A percentile compares a stretch with the other conserved stretches of the same genome.
These are phyloP conservation scores for Mycena albidolilacea DNA, from an alignment of 768 basidiomycete genomes.

Conservation along the genomic window DNA sequence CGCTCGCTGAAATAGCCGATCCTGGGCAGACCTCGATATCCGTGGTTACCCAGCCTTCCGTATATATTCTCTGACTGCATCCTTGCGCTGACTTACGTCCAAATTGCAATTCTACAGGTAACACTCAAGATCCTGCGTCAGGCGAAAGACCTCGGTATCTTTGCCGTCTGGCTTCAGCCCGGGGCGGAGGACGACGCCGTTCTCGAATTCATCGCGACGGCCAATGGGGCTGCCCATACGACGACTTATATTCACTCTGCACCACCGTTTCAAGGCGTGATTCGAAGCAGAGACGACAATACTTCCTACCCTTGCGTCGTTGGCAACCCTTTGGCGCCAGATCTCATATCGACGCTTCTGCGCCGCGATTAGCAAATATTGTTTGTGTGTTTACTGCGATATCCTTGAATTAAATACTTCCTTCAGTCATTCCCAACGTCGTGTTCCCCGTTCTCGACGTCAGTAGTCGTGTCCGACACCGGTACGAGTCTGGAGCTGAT, in stretches of 20 bases:
- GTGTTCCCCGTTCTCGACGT: too few species aligned
- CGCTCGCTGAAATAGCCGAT: conserved; percentile 57
- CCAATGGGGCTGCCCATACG: conserved; percentile 10
- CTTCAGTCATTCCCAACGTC: too few species aligned
- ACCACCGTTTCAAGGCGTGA: neutral
- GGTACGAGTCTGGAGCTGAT: too few species aligned
- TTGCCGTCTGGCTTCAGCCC: conserved; percentile 76
- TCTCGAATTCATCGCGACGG: conserved; percentile 29
- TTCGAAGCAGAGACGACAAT: neutral
- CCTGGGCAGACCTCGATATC: conserved; percentile 67
- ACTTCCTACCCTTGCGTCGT: neutral
- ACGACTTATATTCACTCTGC: conserved; percentile 23
- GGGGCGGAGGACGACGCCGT: conserved; percentile 68
- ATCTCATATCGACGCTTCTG: conserved; percentile 32
- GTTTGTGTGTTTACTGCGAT: too few species aligned
- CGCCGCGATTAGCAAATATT: neutral
- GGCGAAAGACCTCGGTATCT: conserved; percentile 60
- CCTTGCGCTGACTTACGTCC: conserved; percentile 3
- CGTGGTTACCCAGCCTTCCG: conserved; percentile 69
- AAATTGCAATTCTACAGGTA: conserved; percentile 49
- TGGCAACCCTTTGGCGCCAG: neutral
- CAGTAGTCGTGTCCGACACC: too few species aligned
- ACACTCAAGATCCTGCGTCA: conserved; percentile 65
- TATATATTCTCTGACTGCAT: conserved; percentile 34
- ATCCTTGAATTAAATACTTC: too few species aligned